A percentile compares a stretch with the other conserved stretches of the same genome.
These are phyloP conservation scores for Fusarium sp. DNA, from an alignment of 2,329 filamentous ascomycete species.

Conservation along the genomic window DNA sequence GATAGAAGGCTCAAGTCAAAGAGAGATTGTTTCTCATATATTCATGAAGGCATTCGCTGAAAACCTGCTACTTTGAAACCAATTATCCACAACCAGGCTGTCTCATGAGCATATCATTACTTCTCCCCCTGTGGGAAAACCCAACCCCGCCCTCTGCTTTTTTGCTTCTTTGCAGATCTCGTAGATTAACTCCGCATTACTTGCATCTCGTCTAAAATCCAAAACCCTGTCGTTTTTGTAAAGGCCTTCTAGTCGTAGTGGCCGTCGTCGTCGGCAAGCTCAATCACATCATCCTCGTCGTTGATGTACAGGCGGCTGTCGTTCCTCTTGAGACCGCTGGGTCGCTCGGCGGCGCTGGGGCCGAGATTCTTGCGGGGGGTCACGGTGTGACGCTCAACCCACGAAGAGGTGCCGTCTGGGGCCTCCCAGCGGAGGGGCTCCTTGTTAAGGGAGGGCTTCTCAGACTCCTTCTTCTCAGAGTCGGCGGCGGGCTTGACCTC, in stretches of 20 bases:
- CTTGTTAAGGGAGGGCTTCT: slow-evolving; percentile 23
- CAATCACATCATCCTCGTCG: slow-evolving; percentile 44
- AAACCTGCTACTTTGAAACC: slow-evolving; percentile 7
- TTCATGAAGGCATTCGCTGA: slow-evolving; percentile 18
- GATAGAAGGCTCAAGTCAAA: background rate
- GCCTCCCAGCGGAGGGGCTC: slow-evolving; percentile 52
- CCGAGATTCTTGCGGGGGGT: slow-evolving; percentile 30
- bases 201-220: slow-evolving; percentile 1
- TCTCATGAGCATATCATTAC: slow-evolving; percentile 9
- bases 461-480: slow-evolving; percentile 9
- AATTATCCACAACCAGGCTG: slow-evolving; percentile 8
- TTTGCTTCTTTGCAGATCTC: background rate
- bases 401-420: slow-evolving; percentile 50
- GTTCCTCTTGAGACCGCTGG: slow-evolving; percentile 34
- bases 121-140: background rate
- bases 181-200: slow-evolving; percentile 26
- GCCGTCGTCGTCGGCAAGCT: slow-evolving; percentile 40
- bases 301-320: slow-evolving; percentile 43
- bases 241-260: slow-evolving; percentile 38
- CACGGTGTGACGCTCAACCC: slow-evolving; percentile 53
- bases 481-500: slow-evolving; percentile 25
- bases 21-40: slow-evolving; percentile 20
- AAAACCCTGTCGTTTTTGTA: background rate
- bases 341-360: slow-evolving; percentile 13
- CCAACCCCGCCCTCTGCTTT: background rate